Evolutionary conservation across 768 basidiomycete species (phyloP), one percentile per base, ranked within the genome.

Genomic region (Jaapia argillacea): DNA sequence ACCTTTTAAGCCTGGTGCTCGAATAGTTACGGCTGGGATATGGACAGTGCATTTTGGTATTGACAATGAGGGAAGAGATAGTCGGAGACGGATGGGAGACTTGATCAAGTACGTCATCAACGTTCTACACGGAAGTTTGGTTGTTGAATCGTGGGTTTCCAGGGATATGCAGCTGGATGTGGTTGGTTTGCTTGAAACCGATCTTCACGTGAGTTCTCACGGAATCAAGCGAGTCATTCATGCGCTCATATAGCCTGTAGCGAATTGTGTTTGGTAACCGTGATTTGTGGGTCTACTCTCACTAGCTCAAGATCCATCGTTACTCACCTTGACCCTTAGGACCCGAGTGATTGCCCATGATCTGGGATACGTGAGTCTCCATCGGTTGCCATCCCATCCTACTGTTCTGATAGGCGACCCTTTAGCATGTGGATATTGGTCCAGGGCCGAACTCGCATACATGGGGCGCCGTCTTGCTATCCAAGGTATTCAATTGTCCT

Each of bases 31-130:
- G 16, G 80, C 84, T 4, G 90, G 85, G 3, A 88, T 93, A 23
- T 93, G 89, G 90, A 89, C 91, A 0, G 71, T 94, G 21, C 91
- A 94, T 58, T 94, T 94, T 56, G 91, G 91, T 0, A 66, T 81
- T 16, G 77, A 89, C 59, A 79, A 85, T 49, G 75, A 73, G 35
- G 80, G 85, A 2, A 59, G 75, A 47, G 85, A 88, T 51, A 86
- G 84, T 54, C 84, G 85, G 57, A 59, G 72, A 33, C 66, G 79
- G 3, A 77, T 87, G 57, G 65, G 75, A 48, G 73, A 80, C 45
- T 54, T 75, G 31, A 60, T 76, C 21, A 54, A 54, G 61, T 59
- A 49, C 3, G 51, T 50, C 1, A 4, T 23, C 12, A 10, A n/a
- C n/a, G n/a, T 18, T 3, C 5, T 14, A 7, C 4, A n/a, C n/a